Base-by-base conservation (phyloP, 495 filamentous ascomycete genomes). In the Penicillium paxilli region DNA sequence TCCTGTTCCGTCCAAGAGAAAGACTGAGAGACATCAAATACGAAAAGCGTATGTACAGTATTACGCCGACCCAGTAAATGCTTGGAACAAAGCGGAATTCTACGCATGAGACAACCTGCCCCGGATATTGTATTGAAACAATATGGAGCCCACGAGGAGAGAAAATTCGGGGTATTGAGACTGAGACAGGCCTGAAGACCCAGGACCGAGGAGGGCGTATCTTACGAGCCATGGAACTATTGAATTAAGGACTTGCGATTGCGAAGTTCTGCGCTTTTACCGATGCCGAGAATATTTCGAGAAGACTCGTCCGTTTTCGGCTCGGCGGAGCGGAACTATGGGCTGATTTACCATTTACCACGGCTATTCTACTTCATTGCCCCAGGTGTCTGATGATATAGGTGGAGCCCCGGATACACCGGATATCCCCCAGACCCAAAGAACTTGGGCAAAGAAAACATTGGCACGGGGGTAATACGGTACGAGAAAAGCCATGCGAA, bases 261-360 rank as follows among this genome's bases (percentile, higher is more conserved):
- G 10, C 14, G 3, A 40, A 4, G 35, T 40, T 20, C 16, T 40
- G 9, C 17, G 9, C 35, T 5, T 22, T 42, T 22, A 42, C 40
- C 40, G 40, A 42, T 22, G 21, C 40, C 40, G 40, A 42, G 40
- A 23, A 23, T 9, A 42, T 22, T 10, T 20, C 19, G 21, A 38
- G 35, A 38, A 38, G 16, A 2, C 26, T 19, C n/a, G 40, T 3
- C 17, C 40, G 21, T 33, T 45, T 37, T 64, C 62, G 62, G 62
- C 54, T 64, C 62, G 62, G 62, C 54, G 58, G 62, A 64, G 54
- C 58, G 62, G 62, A 64, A 23, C 19, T 24, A 11, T 49, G 32
- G 48, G 48, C 20, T 42, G 40, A 23, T 12, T 23, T 11, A 10
- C 20, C 40, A 42, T 10, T 22, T 23, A 9, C 30, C 30, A 32